phyloP scores from a whole-genome alignment of 495 filamentous ascomycete species.

The Trichoderma reesei region DNA sequence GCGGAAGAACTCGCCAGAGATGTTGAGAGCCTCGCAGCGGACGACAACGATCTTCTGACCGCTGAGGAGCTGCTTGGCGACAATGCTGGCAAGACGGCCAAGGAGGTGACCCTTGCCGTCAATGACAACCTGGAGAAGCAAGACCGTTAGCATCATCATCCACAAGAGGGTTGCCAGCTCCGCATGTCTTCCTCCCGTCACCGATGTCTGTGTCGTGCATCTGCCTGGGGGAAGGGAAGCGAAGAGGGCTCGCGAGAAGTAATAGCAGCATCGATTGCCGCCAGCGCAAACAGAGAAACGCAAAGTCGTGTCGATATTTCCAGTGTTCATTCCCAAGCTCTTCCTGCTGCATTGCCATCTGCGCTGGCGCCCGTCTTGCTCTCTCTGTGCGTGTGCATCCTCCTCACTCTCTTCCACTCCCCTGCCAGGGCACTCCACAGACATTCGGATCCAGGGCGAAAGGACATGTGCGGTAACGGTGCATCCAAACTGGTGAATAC shows the following conservation, averaged over 20 bases:
- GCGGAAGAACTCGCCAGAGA: slow-evolving; percentile 99
- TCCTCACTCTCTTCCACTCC: neutral
- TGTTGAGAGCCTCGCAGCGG: slow-evolving; percentile 97
- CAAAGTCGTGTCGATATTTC: neutral
- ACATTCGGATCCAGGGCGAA: slow-evolving; percentile 4
- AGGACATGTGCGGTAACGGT: neutral
- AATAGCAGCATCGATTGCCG: slow-evolving; percentile 9
- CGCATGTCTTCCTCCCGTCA: neutral
- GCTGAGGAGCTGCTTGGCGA: slow-evolving; percentile 98
- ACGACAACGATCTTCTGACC: slow-evolving; percentile 99
- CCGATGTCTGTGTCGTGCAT: neutral
- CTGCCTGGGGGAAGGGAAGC: neutral
- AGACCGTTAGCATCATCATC: slow-evolving; percentile 15
- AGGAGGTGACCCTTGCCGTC: slow-evolving; percentile 99
- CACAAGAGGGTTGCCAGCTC: neutral
- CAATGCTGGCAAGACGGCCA: slow-evolving; percentile 95
- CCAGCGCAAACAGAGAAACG: neutral
- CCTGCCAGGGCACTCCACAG: neutral
- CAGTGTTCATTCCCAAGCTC: neutral
- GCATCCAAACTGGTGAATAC: slow-evolving; percentile 34
- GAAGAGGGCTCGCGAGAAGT: neutral
- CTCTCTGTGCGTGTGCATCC: neutral
- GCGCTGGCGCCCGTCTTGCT: neutral
- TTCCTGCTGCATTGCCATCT: neutral
- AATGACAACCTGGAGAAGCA: slow-evolving; percentile 67